phyloP scores from a whole-genome alignment of 306 rosid species.

The Sicyos baderoa region DNA sequence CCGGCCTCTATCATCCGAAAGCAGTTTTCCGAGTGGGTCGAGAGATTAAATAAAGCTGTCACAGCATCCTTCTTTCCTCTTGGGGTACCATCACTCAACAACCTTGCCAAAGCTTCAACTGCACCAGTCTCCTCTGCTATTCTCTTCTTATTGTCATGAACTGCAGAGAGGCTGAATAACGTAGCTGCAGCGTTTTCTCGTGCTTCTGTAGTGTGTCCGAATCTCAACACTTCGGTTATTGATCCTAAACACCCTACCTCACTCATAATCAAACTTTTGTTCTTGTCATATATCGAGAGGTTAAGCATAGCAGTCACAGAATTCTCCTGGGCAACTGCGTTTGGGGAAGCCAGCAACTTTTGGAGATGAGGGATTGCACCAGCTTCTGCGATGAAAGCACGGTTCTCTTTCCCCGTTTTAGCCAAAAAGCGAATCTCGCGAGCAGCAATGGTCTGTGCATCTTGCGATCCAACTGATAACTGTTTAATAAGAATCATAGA shows the following conservation, averaged over 20 bases:
- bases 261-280: conserved; percentile 72
- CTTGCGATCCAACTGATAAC: conserved; percentile 51
- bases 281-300: conserved; percentile 71
- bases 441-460: conserved; percentile 69
- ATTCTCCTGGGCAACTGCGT: conserved; percentile 78
- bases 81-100: conserved; percentile 62
- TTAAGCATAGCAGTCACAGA: conserved; percentile 92
- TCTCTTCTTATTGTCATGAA: conserved; percentile 77
- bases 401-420: conserved; percentile 76
- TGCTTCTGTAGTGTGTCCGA: conserved; percentile 80
- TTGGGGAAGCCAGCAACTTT: conserved; percentile 53
- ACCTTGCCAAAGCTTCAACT: conserved; percentile 59
- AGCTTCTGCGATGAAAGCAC: conserved; percentile 84
- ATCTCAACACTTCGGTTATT: conserved; percentile 63
- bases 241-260: conserved; percentile 71
- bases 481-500: conserved; percentile 57
- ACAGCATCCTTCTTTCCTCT: conserved; percentile 98
- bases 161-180: conserved; percentile 87
- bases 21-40: conserved; percentile 76
- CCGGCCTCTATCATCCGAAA: conserved; percentile 65
- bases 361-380: conserved; percentile 85
- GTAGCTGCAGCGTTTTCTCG: conserved; percentile 97
- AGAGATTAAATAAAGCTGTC: conserved; percentile 76
- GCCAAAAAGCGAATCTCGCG: conserved; percentile 82
- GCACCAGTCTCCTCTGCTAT: conserved; percentile 71